These are phyloP conservation scores for Rachicladosporium sp. DNA, from an alignment of 2,329 filamentous ascomycete genomes.

Conservation along the genomic window DNA sequence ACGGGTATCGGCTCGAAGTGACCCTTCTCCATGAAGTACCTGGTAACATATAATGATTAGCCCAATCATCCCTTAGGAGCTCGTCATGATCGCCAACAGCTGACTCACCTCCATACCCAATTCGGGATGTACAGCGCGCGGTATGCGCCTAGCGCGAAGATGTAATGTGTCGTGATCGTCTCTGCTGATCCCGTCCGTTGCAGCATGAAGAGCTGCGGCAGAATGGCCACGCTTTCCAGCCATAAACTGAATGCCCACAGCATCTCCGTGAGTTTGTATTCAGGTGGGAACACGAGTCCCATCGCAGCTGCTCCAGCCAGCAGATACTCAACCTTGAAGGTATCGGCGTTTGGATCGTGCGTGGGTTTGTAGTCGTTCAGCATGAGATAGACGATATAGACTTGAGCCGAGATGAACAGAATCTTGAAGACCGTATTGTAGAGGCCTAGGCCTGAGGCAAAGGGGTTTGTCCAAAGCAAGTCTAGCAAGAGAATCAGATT, in stretches of 20 bases:
- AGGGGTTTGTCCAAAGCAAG: constrained; percentile 67
- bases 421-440: constrained; percentile 97
- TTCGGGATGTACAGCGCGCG: constrained; percentile 95
- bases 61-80: too few species aligned
- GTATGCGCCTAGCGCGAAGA: constrained; percentile 86
- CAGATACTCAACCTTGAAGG: constrained; percentile 92
- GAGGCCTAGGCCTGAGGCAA: constrained; percentile 28
- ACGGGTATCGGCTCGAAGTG: constrained; percentile 82
- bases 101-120: constrained; percentile 62
- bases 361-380: constrained; percentile 94
- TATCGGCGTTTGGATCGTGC: constrained; percentile 92
- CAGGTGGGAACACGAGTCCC: constrained; percentile 72
- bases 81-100: too few species aligned
- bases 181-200: constrained; percentile 96
- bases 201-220: constrained; percentile 96
- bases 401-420: constrained; percentile 78
- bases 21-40: constrained; percentile 61
- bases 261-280: constrained; percentile 70
- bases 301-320: constrained; percentile 68
- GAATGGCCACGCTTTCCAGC: constrained; percentile 91
- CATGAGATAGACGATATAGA: constrained; percentile 97
- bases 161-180: constrained; percentile 97
- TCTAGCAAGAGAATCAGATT: constrained; percentile 38
- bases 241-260: constrained; percentile 97
- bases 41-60: neutral